These are phyloP conservation scores for Crithidia thermophila DNA, from an alignment of 208 protist species.

Conservation along the genomic window DNA sequence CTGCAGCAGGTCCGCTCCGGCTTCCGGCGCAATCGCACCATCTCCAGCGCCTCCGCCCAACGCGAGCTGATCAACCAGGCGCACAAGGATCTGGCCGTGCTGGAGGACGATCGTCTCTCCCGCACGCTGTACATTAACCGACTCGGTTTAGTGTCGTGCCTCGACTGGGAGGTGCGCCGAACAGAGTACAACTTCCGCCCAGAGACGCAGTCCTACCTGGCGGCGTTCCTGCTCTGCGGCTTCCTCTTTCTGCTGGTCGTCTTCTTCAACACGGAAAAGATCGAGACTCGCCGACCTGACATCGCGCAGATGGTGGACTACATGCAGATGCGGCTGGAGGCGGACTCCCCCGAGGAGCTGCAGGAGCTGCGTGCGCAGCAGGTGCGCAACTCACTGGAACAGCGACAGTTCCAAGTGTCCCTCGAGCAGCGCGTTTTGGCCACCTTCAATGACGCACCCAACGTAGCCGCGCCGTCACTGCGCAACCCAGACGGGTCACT, in stretches of 20 bases:
- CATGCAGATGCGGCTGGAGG: conserved; percentile 87
- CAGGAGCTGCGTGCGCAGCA: conserved; percentile 58
- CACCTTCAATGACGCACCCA: conserved; percentile 80
- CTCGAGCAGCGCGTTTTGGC: conserved; percentile 79
- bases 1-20: conserved; percentile 82
- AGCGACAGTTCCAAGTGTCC: conserved; percentile 45
- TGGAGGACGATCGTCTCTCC: conserved; percentile 87
- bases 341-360: conserved; percentile 69
- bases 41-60: conserved; percentile 76
- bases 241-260: conserved; percentile 52
- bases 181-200: conserved; percentile 89
- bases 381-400: conserved; percentile 57
- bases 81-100: conserved; percentile 79
- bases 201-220: conserved; percentile 56
- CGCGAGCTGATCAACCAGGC: conserved; percentile 85
- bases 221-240: conserved; percentile 42
- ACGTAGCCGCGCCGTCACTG: conserved; percentile 48
- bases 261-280: conserved; percentile 41
- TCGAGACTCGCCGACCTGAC: conserved; percentile 68
- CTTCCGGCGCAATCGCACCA: conserved; percentile 71
- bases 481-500: conserved; percentile 45
- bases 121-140: conserved; percentile 90
- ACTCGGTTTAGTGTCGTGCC: conserved; percentile 85
- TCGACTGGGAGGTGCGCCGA: conserved; percentile 89
- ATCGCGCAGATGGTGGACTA: conserved; percentile 80